Evolutionary conservation across 164 flowering plant species (phyloP).

Genomic region (Berberis thunbergii): DNA sequence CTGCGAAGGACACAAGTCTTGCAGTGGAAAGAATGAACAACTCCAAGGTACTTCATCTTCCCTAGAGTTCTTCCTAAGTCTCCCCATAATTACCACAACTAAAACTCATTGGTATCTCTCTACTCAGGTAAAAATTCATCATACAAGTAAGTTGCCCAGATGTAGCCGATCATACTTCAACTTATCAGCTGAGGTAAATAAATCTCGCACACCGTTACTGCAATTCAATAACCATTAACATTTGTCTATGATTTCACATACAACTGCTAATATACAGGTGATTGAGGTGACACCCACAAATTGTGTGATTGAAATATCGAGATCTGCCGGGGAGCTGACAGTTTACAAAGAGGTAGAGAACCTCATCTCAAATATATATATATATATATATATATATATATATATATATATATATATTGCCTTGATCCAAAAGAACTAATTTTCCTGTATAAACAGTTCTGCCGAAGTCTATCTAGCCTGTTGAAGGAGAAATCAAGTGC

Average conservation of each 20-base stretch:
- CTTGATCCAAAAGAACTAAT: too few species aligned
- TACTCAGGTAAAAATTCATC: slow-evolving; percentile 44
- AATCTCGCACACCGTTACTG: slow-evolving; percentile 3
- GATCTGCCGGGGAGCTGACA: slow-evolving; percentile 46
- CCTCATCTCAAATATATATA: not conserved
- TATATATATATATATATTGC: not conserved
- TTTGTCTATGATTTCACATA: slow-evolving; percentile 1
- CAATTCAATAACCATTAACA: not conserved
- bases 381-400: not conserved
- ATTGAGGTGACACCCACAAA: slow-evolving; percentile 64
- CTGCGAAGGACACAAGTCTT: slow-evolving; percentile 53
- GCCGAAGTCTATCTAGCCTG: slow-evolving; percentile 50
- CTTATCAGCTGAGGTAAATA: slow-evolving; percentile 58
- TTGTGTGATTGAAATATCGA: slow-evolving; percentile 69
- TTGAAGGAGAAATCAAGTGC: slow-evolving; percentile 30
- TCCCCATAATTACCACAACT: not conserved
- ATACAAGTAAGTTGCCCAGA: slow-evolving; percentile 27
- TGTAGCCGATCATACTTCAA: slow-evolving; percentile 33
- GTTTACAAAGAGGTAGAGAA: slow-evolving; percentile 44
- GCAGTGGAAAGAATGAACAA: slow-evolving; percentile 46
- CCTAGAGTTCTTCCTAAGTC: not conserved
- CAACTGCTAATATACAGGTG: slow-evolving; percentile 29
- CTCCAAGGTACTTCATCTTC: slow-evolving; percentile 34
- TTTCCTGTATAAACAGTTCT: slow-evolving; percentile 38
- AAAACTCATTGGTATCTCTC: not conserved